A percentile compares a stretch with the other conserved stretches of the same genome.
Evolutionary conservation across 805 yeast genomes (phyloP).

Genomic region (Saccharomyces mikatae): DNA sequence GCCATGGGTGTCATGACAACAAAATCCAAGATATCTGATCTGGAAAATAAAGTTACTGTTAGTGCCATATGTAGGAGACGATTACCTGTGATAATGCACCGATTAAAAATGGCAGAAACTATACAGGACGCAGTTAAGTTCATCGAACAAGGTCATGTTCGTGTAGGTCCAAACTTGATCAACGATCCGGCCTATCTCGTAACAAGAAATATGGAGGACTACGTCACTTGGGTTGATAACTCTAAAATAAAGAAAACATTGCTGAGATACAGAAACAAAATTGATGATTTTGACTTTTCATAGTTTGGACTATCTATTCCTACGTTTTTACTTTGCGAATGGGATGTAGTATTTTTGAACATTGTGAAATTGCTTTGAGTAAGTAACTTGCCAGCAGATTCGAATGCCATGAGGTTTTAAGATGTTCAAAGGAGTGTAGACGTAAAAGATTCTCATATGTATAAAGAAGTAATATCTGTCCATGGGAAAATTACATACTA

Average conservation of each 20-base stretch:
- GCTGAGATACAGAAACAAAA: slow-evolving; percentile 73
- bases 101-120: slow-evolving; percentile 88
- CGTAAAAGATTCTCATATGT: neutral
- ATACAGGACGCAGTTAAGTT: slow-evolving; percentile 83
- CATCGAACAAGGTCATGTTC: slow-evolving; percentile 93
- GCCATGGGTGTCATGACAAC: slow-evolving; percentile 83
- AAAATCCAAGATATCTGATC: slow-evolving; percentile 82
- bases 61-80: slow-evolving; percentile 89
- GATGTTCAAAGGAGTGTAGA: neutral
- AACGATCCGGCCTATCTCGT: slow-evolving; percentile 94
- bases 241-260: slow-evolving; percentile 88
- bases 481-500: too few species aligned
- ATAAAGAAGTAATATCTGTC: neutral
- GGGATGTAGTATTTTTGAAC: neutral
- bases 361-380: neutral
- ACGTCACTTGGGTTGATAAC: slow-evolving; percentile 94
- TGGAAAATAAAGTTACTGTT: slow-evolving; percentile 87
- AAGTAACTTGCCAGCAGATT: neutral
- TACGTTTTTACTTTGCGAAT: neutral
- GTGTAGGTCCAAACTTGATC: slow-evolving; percentile 92
- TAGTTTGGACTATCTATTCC: slow-evolving; percentile 9
- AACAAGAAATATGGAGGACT: slow-evolving; percentile 91
- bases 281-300: slow-evolving; percentile 51
- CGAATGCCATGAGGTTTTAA: neutral
- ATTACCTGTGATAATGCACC: slow-evolving; percentile 88